Base-by-base conservation (phyloP, 208 protist species). In the Acanthamoeba sp. region DNA sequence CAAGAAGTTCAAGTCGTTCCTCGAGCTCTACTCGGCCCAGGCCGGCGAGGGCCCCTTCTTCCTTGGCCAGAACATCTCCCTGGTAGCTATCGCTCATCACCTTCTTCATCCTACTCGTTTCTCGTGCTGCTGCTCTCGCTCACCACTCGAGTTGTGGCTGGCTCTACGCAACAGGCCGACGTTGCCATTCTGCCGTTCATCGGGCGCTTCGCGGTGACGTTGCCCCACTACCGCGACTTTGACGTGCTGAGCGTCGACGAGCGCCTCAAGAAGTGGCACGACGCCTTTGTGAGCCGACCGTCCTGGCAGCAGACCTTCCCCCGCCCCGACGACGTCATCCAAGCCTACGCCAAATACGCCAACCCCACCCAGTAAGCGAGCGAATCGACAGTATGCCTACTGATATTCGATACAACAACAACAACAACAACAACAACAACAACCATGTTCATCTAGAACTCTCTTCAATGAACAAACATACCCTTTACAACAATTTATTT, bases 111-210 rank as follows among this genome's bases (percentile, higher is more conserved):
- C 20, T 29, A 27, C 59, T 66, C 59, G 20, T 24, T 59, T 59
- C 52, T 59, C 20, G 10, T 24, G 52, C 10, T 24, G 20, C 20
- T 24, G 48, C 48, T 7, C 55, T 62, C 22, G 55, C 55, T 62
- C 55, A 62, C 55, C 14, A 52, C 48, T 18, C 0, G 71, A 24
- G 10, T 69, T 12, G 18, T 34, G n/a, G 10, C 22, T 27, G 10
- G 7, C 6, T 36, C 24, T 71, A 38, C 64, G 1, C 27, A 14
- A 40, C 73, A 84, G 73, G 78, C 57, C 24, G 85, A 91, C 32
- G 59, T 71, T 52, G 85, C 85, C 32, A 52, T 91, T 27, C 16
- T 91, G 55, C 85, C 85, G 14, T 91, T 91, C 59, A 73, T 91
- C 20, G 48, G 59, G 12, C 48, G 85, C 32, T 91, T 91, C 85